Evolutionary conservation across 192 early-diverging fungal genomes (phyloP), one percentile per base, ranked within the genome.

Genomic region (Ambispora gerdemannii): DNA sequence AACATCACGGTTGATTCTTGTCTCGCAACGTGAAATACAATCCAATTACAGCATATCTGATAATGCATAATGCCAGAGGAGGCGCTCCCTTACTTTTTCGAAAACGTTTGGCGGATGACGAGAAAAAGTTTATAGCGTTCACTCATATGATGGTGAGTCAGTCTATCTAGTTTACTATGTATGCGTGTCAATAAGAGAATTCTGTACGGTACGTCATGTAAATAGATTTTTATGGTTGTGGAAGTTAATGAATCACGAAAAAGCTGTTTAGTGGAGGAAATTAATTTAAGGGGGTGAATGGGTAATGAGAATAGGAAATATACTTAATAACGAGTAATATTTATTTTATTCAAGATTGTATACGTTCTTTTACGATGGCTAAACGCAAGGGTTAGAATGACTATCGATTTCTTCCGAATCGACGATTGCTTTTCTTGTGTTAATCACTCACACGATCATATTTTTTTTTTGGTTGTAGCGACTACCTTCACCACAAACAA

Each of bases 21-120:
- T 17, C 20, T 64, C 3, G 27, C 6, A 27, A 17, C 13, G 19
- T 22, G n/a, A 11, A n/a, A 11, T 30, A 50, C 31, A n/a, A 32
- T 60, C 20, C 13, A 15, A 50, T n/a, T n/a, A n/a, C 47, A 66
- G 63, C 63, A n/a, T 66, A 50, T 50, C 30, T 66, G 47, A 19
- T 66, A n/a, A 22, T 66, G 25, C 47, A 66, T 30, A 66, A 50
- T 51, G 30, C 49, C 2, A 20, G 38, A 50, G 30, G 49, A 30
- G 62, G 62, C n/a, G 27, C 49, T n/a, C 63, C 63, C 7, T n/a
- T 66, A 50, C 36, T 50, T 50, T 66, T 66, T 66, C 63, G 63
- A 20, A 66, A 51, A 50, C 47, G 28, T 24, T 47, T 66, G 8
- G 30, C 27, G n/a, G 63, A 66, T 22, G 63, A 51, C 50, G 63